These are phyloP conservation scores for Mucor velutinosus DNA, from an alignment of 371 early-diverging fungal species.

Conservation along the genomic window DNA sequence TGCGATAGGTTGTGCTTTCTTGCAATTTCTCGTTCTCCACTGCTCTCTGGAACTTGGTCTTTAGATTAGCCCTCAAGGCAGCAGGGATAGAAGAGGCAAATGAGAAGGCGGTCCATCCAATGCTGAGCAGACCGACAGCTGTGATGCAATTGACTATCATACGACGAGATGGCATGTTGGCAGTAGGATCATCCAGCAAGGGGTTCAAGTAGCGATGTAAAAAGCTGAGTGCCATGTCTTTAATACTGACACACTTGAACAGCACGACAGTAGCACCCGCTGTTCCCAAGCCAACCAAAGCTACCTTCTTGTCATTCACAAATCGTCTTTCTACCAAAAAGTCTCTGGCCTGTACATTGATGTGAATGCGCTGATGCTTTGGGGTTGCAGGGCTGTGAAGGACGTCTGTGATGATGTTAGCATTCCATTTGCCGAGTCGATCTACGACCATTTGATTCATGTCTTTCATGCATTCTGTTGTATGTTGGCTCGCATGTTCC, in stretches of 20 bases:
- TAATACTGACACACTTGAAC: background rate
- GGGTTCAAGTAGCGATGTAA: background rate
- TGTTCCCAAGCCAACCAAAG: background rate
- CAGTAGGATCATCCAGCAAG: background rate
- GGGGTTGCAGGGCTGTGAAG: background rate
- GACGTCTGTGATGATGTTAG: background rate
- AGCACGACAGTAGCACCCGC: background rate
- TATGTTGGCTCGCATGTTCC: constrained; percentile 63
- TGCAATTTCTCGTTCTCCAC: background rate
- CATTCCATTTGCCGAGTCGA: background rate
- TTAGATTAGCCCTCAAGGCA: constrained; percentile 2
- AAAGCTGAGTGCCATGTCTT: background rate
- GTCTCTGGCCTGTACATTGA: constrained; percentile 4
- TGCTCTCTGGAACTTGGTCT: constrained; percentile 8
- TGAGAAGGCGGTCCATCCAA: constrained; percentile 9
- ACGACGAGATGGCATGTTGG: background rate
- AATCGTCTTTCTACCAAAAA: constrained; percentile 1
- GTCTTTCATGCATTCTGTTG: constrained; percentile 42
- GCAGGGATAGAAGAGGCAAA: constrained; percentile 5
- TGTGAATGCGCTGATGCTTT: constrained; percentile 2
- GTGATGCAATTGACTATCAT: background rate
- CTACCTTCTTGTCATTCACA: constrained; percentile 11
- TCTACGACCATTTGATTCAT: background rate
- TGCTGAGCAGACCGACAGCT: background rate
- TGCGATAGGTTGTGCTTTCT: background rate